These are phyloP conservation scores for Extremus antarcticus DNA, from an alignment of 495 filamentous ascomycete genomes.

Conservation along the genomic window DNA sequence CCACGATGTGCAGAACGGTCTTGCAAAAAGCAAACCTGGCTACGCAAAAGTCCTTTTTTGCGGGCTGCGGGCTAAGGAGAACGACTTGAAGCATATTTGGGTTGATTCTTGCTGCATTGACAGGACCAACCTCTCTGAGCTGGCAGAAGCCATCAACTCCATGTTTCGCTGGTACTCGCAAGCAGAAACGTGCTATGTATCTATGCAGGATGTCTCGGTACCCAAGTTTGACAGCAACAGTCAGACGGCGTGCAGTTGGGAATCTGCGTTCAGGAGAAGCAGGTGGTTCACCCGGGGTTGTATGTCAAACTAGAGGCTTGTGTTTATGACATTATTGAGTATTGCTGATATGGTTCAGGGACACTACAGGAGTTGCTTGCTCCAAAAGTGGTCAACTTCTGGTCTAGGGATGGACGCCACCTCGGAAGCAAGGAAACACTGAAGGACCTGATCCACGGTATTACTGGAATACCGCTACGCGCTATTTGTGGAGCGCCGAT, in stretches of 20 bases:
- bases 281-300: slow-evolving; percentile 16
- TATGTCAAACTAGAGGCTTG: too few species aligned
- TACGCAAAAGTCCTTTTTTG: slow-evolving; percentile 14
- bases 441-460: not conserved
- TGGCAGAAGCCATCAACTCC: slow-evolving; percentile 12
- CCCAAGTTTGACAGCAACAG: not conserved
- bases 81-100: slow-evolving; percentile 26
- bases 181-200: slow-evolving; percentile 11
- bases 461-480: not conserved
- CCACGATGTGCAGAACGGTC: slow-evolving; percentile 3
- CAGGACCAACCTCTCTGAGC: slow-evolving; percentile 8
- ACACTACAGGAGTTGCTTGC: slow-evolving; percentile 20
- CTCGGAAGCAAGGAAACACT: not conserved
- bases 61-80: not conserved
- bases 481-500: not conserved
- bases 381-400: slow-evolving; percentile 9
- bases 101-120: slow-evolving; percentile 20
- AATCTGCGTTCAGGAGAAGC: slow-evolving; percentile 1
- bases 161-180: slow-evolving; percentile 16
- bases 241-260: not conserved
- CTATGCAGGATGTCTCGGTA: slow-evolving; percentile 8
- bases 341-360: too few species aligned
- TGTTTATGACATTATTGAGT: too few species aligned
- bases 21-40: slow-evolving; percentile 8
- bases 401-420: not conserved